These are phyloP conservation scores for Gloeopeniophorella convolvens DNA, from an alignment of 768 basidiomycete species.

Conservation along the genomic window DNA sequence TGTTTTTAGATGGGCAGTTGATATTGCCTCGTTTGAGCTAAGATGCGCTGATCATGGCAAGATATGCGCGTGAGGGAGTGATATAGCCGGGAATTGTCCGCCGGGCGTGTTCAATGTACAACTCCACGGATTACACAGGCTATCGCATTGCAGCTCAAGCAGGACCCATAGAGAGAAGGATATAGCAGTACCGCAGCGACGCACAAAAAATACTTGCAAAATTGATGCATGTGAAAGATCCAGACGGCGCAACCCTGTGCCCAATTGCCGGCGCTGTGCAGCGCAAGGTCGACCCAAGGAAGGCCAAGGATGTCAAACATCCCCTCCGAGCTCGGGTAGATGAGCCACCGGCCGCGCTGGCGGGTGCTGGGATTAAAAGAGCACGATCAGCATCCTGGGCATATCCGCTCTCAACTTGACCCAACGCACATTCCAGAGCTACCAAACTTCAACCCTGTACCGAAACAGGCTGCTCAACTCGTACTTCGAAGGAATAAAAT, in stretches of 20 bases:
- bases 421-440: conserved; percentile 64
- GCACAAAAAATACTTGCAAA: not conserved
- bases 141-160: too few relatives aligned
- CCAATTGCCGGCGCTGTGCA: conserved; percentile 67
- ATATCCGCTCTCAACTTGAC: not conserved
- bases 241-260: not conserved
- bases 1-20: too few relatives aligned
- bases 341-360: conserved; percentile 52
- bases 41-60: too few relatives aligned
- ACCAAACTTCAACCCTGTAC: conserved; percentile 70
- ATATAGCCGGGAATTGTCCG: too few relatives aligned
- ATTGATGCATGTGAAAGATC: too few relatives aligned
- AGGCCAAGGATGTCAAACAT: conserved; percentile 68
- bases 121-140: too few relatives aligned
- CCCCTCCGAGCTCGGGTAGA: conserved; percentile 62
- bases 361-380: conserved; percentile 40
- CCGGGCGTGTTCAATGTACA: too few relatives aligned
- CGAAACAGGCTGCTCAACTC: conserved; percentile 6
- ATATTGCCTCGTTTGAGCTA: too few relatives aligned
- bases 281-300: conserved; percentile 60
- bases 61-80: too few relatives aligned
- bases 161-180: too few relatives aligned
- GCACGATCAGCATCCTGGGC: not conserved
- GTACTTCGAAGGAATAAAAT: not conserved
- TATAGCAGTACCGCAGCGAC: not conserved